Evolutionary conservation across 2,329 filamentous ascomycete genomes (phyloP).

Genomic region (Capronia epimyces): DNA sequence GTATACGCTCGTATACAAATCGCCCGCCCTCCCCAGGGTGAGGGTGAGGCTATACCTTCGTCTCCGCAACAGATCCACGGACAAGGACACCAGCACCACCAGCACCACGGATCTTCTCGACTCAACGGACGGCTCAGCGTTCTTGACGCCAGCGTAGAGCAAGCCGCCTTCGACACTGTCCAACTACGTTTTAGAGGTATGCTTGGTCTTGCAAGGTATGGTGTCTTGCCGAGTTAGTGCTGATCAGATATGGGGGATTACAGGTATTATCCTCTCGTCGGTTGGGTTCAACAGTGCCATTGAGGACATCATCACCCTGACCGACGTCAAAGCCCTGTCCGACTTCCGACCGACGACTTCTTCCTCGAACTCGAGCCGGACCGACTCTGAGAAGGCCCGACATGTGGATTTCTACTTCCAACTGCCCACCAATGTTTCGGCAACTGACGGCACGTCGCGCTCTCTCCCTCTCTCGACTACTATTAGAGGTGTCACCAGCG

Average conservation of each 20-base stretch:
- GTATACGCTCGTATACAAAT: conserved; percentile 18
- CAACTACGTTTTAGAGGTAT: conserved; percentile 19
- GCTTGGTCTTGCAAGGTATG: neutral
- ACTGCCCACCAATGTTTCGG: conserved; percentile 11
- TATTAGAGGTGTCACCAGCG: conserved; percentile 10
- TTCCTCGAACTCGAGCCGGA: neutral
- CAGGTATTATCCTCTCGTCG: conserved; percentile 20
- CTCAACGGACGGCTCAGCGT: conserved; percentile 19
- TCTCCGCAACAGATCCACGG: neutral
- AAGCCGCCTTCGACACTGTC: conserved; percentile 18
- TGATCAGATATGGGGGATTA: neutral
- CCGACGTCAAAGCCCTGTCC: conserved; percentile 17
- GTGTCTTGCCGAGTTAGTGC: too few species aligned
- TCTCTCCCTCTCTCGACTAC: conserved; percentile 12
- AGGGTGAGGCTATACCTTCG: conserved; percentile 10
- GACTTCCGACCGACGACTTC: conserved; percentile 7
- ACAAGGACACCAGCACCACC: neutral
- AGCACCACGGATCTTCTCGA: neutral
- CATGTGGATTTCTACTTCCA: conserved; percentile 21
- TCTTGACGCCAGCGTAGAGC: conserved; percentile 11
- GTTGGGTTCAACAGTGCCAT: conserved; percentile 12
- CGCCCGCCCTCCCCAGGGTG: neutral
- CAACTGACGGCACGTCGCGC: conserved; percentile 3
- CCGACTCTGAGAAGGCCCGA: conserved; percentile 4
- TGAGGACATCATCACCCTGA: conserved; percentile 24